Evolutionary conservation across 352 stramenopile genomes (phyloP), one percentile per base, ranked within the genome.

Genomic region (Plasmopara halstedii): DNA sequence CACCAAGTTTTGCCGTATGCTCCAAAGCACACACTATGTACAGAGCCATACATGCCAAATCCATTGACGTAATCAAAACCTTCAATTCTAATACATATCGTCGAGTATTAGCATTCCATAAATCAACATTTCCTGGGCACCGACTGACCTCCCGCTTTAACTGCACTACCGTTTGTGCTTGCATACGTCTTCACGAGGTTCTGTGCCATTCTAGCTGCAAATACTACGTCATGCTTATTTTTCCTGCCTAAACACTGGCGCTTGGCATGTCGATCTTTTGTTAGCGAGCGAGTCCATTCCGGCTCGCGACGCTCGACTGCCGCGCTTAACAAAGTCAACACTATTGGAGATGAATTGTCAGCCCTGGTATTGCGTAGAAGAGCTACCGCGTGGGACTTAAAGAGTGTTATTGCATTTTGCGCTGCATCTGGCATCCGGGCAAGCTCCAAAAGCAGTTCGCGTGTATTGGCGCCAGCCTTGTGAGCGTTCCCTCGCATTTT

Each of bases 151-250:
- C 49, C 50, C 13, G 22, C 19, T 13, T 60, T 58, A 31, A n/a
- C 29, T 56, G 40, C 26, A 40, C 42, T 46, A 2, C 43, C 31
- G 0, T 20, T 31, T 0, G 32, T 50, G 14, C 46, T 39, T 29
- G 70, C 58, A 34, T 85, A 85, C 39, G 64, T 45, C 43, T 82
- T 85, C 50, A 89, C 64, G 5, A 85, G 47, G 25, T 54, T 68
- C 56, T 89, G 78, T 20, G 68, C 67, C 23, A 83, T 42, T 31
- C 87, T 86, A 23, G 70, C 74, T 11, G 60, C 52, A 19, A 80
- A 66, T 10, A 83, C 45, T 14, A 63, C 62, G 38, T 60, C 64
- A n/a, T 52, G 60, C 11, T 66, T 69, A 13, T 50, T 42, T 17
- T 32, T 44, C 14, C 53, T 46, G 34, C 40, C 56, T 20, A 58